Evolutionary conservation across 192 early-diverging fungal genomes (phyloP).

Genomic region (Linnemannia zychae): DNA sequence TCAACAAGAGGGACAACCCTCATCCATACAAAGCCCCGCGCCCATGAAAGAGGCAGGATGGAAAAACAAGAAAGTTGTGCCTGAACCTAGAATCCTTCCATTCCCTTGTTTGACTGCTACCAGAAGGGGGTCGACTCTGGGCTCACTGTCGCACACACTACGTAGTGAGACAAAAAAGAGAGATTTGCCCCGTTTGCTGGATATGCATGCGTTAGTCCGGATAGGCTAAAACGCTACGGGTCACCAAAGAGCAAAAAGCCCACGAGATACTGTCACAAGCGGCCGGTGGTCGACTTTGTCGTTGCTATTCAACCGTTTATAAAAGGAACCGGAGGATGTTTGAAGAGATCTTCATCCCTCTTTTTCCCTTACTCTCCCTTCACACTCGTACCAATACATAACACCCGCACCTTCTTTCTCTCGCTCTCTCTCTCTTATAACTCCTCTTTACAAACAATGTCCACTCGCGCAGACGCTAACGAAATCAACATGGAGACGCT

Average conservation of each 20-base stretch:
- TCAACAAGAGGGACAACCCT: not conserved
- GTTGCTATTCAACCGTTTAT: not conserved
- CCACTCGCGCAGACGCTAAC: conserved; percentile 16
- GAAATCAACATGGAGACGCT: conserved; percentile 41
- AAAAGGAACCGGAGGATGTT: not conserved
- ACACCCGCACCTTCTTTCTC: not conserved
- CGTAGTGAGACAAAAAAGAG: not conserved
- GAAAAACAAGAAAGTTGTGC: no score
- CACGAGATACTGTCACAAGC: not conserved
- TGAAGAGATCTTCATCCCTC: not conserved
- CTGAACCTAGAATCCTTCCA: not conserved
- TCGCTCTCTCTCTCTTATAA: not conserved
- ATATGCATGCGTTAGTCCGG: not conserved
- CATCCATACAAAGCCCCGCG: not conserved
- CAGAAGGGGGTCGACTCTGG: not conserved
- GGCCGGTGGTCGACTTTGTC: not conserved
- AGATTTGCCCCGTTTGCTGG: not conserved
- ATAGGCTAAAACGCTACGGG: not conserved
- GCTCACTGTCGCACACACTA: not conserved
- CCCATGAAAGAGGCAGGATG: not conserved
- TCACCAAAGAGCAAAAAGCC: not conserved
- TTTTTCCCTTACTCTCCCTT: not conserved
- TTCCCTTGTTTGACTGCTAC: not conserved
- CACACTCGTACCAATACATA: not conserved
- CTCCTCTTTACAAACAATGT: conserved; percentile 1